These are phyloP conservation scores for Meira nashicola DNA, from an alignment of 1,284 basidiomycete species.

Conservation along the genomic window DNA sequence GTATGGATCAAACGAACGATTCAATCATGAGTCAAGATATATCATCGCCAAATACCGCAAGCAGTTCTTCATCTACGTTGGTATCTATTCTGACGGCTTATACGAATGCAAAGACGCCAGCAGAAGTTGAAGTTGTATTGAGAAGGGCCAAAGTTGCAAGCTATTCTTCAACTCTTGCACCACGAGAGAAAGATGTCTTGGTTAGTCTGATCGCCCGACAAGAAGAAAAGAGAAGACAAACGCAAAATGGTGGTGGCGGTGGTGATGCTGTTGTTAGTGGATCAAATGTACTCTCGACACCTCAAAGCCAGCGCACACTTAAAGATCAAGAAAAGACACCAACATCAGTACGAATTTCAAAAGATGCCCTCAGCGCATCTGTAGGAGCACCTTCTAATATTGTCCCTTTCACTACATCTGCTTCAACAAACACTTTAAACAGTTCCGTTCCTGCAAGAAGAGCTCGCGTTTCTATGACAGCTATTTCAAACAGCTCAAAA, in stretches of 20 bases:
- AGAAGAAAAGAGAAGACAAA: conserved; percentile 17
- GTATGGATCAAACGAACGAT: conserved; percentile 11
- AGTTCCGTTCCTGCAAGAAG: background rate
- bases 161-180: conserved; percentile 31
- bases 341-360: background rate
- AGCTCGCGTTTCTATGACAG: conserved; percentile 13
- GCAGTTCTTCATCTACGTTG: conserved; percentile 21
- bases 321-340: background rate
- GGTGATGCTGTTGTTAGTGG: conserved; percentile 10
- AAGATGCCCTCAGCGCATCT: background rate
- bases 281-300: background rate
- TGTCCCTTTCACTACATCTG: background rate
- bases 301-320: background rate
- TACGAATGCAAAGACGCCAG: conserved; percentile 42
- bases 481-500: conserved; percentile 8
- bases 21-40: conserved; percentile 1
- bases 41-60: background rate
- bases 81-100: conserved; percentile 43
- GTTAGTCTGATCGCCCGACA: conserved; percentile 29
- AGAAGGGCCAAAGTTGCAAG: conserved; percentile 38
- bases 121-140: conserved; percentile 40
- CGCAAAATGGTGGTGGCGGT: background rate
- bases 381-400: background rate
- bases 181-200: conserved; percentile 38
- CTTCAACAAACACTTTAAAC: background rate